Conservation (phyloP, 106 monocot genomes). For the Iris macrosiphon region DNA sequence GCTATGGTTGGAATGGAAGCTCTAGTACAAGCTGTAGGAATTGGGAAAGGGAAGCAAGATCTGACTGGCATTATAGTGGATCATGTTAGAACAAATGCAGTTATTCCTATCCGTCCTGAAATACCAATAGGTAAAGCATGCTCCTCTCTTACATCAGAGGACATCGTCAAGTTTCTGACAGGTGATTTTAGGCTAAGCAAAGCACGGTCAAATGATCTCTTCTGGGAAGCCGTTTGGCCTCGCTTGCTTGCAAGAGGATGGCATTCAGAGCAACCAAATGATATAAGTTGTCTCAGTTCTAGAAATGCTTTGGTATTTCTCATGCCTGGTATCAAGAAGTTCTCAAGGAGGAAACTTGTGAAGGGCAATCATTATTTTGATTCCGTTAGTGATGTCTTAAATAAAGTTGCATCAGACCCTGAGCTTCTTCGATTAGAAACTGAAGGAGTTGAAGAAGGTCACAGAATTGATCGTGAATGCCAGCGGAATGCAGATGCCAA, state of each 20-base stretch:
- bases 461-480: constrained; percentile 17
- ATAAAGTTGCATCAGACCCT: constrained; percentile 80
- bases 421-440: constrained; percentile 60
- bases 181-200: constrained; percentile 90
- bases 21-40: constrained; percentile 63
- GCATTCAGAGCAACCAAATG: constrained; percentile 82
- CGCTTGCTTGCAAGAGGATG: constrained; percentile 82
- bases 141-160: constrained; percentile 54
- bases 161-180: constrained; percentile 75
- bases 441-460: constrained; percentile 19
- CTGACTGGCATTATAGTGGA: constrained; percentile 46
- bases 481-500: constrained; percentile 13
- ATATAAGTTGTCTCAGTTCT: constrained; percentile 15
- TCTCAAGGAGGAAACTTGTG: constrained; percentile 69
- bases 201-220: constrained; percentile 80
- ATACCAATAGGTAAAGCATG: constrained; percentile 75
- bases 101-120: constrained; percentile 23
- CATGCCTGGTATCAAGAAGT: constrained; percentile 69
- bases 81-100: constrained; percentile 28
- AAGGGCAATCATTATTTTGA: constrained; percentile 94
- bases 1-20: constrained; percentile 33
- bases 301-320: constrained; percentile 66
- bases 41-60: constrained; percentile 79
- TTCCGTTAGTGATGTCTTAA: constrained; percentile 82
- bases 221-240: constrained; percentile 99